phyloP scores from a whole-genome alignment of 2,329 filamentous ascomycete genomes.

The Hymenoscyphus fraxineus region DNA sequence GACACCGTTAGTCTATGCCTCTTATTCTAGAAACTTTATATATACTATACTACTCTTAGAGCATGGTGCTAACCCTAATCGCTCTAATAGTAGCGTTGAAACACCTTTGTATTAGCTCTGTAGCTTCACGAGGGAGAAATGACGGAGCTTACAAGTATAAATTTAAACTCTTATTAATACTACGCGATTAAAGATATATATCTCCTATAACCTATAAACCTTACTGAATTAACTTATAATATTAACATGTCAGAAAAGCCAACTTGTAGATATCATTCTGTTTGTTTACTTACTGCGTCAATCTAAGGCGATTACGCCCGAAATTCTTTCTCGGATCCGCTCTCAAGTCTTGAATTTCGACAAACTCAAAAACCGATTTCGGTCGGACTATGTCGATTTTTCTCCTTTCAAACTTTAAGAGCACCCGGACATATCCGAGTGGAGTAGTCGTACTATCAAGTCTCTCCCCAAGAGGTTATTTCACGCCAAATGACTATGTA shows the following conservation, averaged over 20 bases:
- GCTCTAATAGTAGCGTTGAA: background rate
- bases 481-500: no score
- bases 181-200: no score
- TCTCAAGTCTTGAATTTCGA: slow-evolving; percentile 7
- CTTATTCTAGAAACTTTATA: background rate
- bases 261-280: background rate
- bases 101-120: background rate
- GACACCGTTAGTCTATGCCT: background rate
- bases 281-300: slow-evolving; percentile 10
- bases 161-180: no score
- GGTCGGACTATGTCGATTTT: slow-evolving; percentile 8
- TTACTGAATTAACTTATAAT: no score
- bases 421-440: no score
- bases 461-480: no score
- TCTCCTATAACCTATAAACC: no score
- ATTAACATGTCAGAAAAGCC: background rate
- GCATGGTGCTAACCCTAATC: background rate
- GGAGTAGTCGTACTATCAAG: no score
- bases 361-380: background rate
- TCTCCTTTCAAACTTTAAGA: background rate
- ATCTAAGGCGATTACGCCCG: slow-evolving; percentile 1
- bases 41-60: background rate
- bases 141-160: no score
- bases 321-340: slow-evolving; percentile 7
- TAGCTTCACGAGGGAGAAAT: background rate